Conservation (phyloP, 2,329 filamentous ascomycete species). For the Fusarium buxicola region DNA sequence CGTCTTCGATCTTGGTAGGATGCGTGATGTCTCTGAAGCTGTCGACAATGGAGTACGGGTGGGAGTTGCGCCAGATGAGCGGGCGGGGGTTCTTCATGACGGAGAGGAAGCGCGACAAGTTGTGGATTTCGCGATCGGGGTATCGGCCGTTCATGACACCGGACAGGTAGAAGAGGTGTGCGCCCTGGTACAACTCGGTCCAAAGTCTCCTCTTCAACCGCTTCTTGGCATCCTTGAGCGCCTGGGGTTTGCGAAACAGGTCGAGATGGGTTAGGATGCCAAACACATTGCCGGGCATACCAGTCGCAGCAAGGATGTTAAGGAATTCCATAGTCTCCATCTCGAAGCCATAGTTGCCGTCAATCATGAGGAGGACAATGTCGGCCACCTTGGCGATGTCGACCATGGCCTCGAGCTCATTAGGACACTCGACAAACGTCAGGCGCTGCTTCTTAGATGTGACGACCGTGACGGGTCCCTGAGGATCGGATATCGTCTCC, state of each 20-base stretch:
- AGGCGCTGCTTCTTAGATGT: conserved; percentile 95
- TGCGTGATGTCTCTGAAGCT: conserved; percentile 96
- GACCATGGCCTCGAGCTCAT: conserved; percentile 95
- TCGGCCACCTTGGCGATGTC: conserved; percentile 97
- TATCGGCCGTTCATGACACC: conserved; percentile 97
- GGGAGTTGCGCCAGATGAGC: conserved; percentile 95
- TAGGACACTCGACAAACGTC: conserved; percentile 97
- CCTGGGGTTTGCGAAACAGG: conserved; percentile 92
- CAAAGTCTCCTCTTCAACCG: conserved; percentile 94
- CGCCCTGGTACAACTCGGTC: conserved; percentile 96
- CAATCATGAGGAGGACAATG: conserved; percentile 97
- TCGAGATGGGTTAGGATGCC: conserved; percentile 97
- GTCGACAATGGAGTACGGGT: conserved; percentile 94
- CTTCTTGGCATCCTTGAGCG: conserved; percentile 94
- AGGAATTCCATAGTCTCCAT: conserved; percentile 99
- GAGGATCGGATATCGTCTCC: conserved; percentile 89
- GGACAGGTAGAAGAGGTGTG: conserved; percentile 95
- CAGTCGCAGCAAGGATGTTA: conserved; percentile 90
- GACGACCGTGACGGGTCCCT: conserved; percentile 93
- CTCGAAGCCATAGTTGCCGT: conserved; percentile 98
- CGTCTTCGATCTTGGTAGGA: conserved; percentile 88
- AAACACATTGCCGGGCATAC: conserved; percentile 99
- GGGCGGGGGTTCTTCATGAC: conserved; percentile 99
- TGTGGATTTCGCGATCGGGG: conserved; percentile 95
- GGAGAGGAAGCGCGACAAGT: conserved; percentile 91